These are phyloP conservation scores for Phytophthora litchii DNA, from an alignment of 352 stramenopile species.

Conservation along the genomic window DNA sequence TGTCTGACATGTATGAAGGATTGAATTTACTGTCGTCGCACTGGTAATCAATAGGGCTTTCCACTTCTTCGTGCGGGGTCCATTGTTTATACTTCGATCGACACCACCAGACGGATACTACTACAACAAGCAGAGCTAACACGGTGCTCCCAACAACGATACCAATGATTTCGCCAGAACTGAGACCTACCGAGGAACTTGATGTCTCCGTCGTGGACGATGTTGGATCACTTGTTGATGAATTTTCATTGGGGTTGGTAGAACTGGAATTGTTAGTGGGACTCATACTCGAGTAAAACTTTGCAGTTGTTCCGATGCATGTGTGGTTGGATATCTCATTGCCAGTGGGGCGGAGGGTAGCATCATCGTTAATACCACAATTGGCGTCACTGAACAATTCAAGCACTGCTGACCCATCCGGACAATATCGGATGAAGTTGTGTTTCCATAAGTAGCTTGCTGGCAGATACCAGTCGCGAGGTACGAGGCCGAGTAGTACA, in stretches of 20 bases:
- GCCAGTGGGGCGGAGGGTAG: background rate
- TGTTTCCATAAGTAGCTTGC: background rate
- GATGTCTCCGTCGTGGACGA: conserved; percentile 5
- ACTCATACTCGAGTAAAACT: conserved; percentile 15
- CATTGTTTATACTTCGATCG: conserved; percentile 4
- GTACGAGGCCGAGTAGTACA: background rate
- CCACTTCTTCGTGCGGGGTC: background rate
- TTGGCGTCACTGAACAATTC: background rate
- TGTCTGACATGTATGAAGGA: conserved; percentile 6
- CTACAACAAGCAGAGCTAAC: conserved; percentile 9
- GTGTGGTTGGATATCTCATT: conserved; percentile 4
- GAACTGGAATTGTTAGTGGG: background rate
- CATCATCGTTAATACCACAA: conserved; percentile 2
- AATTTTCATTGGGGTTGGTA: background rate
- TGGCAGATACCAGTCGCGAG: conserved; percentile 16
- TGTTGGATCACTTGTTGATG: background rate
- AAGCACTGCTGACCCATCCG: conserved; percentile 7
- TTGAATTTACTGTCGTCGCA: conserved; percentile 15
- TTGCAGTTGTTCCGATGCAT: background rate
- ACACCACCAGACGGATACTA: conserved; percentile 6
- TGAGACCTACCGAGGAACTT: conserved; percentile 7
- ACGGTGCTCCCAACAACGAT: conserved; percentile 8
- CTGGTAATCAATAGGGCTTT: conserved; percentile 10
- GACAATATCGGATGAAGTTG: background rate
- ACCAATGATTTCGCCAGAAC: conserved; percentile 4